A percentile compares a stretch with the other conserved stretches of the same genome.
phyloP scores from a whole-genome alignment of 306 rosid genomes.

The Argentina anserina region DNA sequence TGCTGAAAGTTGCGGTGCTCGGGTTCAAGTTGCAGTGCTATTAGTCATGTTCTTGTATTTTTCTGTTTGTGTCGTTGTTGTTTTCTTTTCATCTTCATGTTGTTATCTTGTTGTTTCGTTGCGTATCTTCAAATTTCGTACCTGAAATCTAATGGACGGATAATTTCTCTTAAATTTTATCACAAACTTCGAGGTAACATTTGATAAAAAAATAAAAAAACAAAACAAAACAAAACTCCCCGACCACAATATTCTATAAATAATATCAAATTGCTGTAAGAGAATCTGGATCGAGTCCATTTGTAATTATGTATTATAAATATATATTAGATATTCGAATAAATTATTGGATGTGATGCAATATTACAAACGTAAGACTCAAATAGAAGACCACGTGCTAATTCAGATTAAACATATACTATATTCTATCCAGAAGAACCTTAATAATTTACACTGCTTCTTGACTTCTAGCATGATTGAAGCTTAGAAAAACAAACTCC shows the following conservation, averaged over 20 bases:
- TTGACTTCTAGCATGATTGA: slow-evolving; percentile 27
- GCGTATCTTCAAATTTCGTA: too few relatives aligned
- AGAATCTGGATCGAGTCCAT: slow-evolving; percentile 24
- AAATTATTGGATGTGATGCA: not conserved
- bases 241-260: slow-evolving; percentile 13
- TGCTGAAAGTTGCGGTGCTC: too few relatives aligned
- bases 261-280: not conserved
- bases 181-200: too few relatives aligned
- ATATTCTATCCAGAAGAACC: slow-evolving; percentile 20
- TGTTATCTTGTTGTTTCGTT: too few relatives aligned
- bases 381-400: slow-evolving; percentile 35
- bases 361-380: not conserved
- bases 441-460: not conserved
- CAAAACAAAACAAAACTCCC: slow-evolving; percentile 38
- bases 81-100: too few relatives aligned
- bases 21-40: too few relatives aligned
- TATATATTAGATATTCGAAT: slow-evolving; percentile 21
- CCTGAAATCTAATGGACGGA: too few relatives aligned
- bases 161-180: too few relatives aligned
- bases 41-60: too few relatives aligned
- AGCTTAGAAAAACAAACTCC: slow-evolving; percentile 6
- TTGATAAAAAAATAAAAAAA: too few relatives aligned
- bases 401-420: not conserved
- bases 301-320: slow-evolving; percentile 5
- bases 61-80: too few relatives aligned